A percentile compares a stretch with the other conserved stretches of the same genome.
Evolutionary conservation across 192 early-diverging fungal genomes (phyloP).

Genomic region (Backusella australiensis): DNA sequence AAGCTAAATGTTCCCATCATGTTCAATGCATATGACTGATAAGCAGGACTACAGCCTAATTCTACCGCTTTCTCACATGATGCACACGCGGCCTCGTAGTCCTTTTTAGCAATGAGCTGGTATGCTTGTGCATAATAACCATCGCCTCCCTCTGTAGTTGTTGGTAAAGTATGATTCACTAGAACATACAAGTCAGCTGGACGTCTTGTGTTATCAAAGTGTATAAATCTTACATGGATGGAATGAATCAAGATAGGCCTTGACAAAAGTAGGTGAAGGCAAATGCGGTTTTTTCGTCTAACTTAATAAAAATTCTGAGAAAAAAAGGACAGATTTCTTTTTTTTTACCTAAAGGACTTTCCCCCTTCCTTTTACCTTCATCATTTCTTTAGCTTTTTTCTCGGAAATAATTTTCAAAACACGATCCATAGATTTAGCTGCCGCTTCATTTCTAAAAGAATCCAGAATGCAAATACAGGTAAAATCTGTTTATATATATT

Average conservation of each 20-base stretch:
- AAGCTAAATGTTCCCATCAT: slow-evolving; percentile 87
- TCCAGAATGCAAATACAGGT: slow-evolving; percentile 93
- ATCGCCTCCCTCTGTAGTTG: slow-evolving; percentile 37
- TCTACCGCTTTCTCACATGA: slow-evolving; percentile 66
- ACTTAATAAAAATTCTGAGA: not conserved
- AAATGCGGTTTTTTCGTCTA: slow-evolving; percentile 55
- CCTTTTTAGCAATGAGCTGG: slow-evolving; percentile 43
- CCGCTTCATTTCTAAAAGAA: slow-evolving; percentile 85
- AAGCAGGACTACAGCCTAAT: slow-evolving; percentile 44
- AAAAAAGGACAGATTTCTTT: not conserved
- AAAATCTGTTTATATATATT: slow-evolving; percentile 57
- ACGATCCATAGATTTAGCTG: slow-evolving; percentile 81
- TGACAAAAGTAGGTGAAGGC: slow-evolving; percentile 91
- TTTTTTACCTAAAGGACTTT: not conserved
- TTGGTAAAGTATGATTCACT: slow-evolving; percentile 21
- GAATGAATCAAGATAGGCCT: slow-evolving; percentile 95
- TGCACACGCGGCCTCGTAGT: slow-evolving; percentile 62
- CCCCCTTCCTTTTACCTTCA: slow-evolving; percentile 37
- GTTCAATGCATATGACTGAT: slow-evolving; percentile 73
- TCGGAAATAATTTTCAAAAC: slow-evolving; percentile 82
- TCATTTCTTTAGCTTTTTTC: slow-evolving; percentile 72
- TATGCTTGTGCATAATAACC: slow-evolving; percentile 56
- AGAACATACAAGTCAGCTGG: not conserved
- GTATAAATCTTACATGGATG: slow-evolving; percentile 36
- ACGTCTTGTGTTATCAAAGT: not conserved